These are phyloP conservation scores for Arthrinium phaeospermum DNA, from an alignment of 2,329 filamentous ascomycete species.

Conservation along the genomic window DNA sequence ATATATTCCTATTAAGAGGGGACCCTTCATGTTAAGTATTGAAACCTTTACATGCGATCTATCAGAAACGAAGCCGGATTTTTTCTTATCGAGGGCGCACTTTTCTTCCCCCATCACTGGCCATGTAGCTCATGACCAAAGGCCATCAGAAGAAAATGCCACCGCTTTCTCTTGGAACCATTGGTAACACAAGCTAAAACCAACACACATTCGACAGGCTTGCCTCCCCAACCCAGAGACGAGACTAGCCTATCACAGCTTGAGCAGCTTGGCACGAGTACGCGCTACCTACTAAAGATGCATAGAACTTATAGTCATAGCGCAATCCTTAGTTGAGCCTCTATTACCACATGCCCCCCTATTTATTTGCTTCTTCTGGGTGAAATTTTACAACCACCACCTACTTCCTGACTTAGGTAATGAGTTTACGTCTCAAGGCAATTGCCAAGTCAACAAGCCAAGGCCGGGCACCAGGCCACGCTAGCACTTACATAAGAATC, in stretches of 20 bases:
- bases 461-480: not conserved
- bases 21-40: too few relatives aligned
- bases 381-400: not conserved
- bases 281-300: not conserved
- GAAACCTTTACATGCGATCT: too few relatives aligned
- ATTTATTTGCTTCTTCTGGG: too few relatives aligned
- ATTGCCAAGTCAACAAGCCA: not conserved
- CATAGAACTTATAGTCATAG: not conserved
- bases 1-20: too few relatives aligned
- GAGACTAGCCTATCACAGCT: not conserved
- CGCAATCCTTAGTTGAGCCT: not conserved
- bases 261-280: not conserved
- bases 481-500: not conserved
- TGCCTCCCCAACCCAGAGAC: not conserved
- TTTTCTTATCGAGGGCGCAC: not conserved
- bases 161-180: not conserved
- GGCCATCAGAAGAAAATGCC: not conserved
- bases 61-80: not conserved
- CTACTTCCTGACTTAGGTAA: not conserved
- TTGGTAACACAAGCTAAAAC: not conserved
- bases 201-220: not conserved
- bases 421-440: not conserved
- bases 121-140: not conserved
- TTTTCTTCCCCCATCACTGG: not conserved
- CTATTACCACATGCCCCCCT: not conserved